A percentile compares a stretch with the other conserved stretches of the same genome.
Evolutionary conservation across 495 filamentous ascomycete species (phyloP).

Genomic region (Xylaria intraflava): DNA sequence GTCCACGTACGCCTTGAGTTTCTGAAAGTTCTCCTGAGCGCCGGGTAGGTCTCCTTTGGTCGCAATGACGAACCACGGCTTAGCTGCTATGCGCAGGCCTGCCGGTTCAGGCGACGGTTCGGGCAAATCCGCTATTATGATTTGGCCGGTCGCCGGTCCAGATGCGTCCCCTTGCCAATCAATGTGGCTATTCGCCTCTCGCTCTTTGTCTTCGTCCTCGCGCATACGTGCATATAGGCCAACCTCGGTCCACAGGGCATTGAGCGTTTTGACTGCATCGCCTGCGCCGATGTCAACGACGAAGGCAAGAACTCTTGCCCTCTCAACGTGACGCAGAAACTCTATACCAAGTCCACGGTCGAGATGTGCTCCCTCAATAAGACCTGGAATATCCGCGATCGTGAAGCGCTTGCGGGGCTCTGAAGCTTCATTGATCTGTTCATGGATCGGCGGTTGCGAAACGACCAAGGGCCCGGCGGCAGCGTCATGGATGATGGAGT

Average conservation of each 20-base stretch:
- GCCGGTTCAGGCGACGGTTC: conserved; percentile 20
- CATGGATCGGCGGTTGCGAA: conserved; percentile 7
- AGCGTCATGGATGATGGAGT: conserved; percentile 22
- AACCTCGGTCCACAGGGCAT: conserved; percentile 83
- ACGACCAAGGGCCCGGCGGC: conserved; percentile 21
- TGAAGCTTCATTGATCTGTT: conserved; percentile 15
- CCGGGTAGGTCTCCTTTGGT: conserved; percentile 84
- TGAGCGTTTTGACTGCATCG: conserved; percentile 69
- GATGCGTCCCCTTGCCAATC: conserved; percentile 33
- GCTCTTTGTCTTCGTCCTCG: conserved; percentile 49
- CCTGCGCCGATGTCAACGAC: conserved; percentile 79
- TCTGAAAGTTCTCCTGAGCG: conserved; percentile 69
- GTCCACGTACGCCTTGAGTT: conserved; percentile 60
- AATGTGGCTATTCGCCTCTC: conserved; percentile 39
- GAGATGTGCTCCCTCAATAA: conserved; percentile 84
- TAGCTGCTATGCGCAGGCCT: conserved; percentile 63
- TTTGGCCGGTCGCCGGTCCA: conserved; percentile 14
- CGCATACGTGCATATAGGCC: conserved; percentile 75
- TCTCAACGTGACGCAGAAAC: conserved; percentile 90
- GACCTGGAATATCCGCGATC: conserved; percentile 90
- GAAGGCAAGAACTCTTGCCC: conserved; percentile 86
- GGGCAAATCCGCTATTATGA: conserved; percentile 32
- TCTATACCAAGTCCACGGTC: conserved; percentile 87
- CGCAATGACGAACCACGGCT: conserved; percentile 96
- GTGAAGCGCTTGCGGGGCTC: conserved; percentile 70